Evolutionary conservation across 805 yeast species (phyloP).

Genomic region (Henningerozyma blattae): DNA sequence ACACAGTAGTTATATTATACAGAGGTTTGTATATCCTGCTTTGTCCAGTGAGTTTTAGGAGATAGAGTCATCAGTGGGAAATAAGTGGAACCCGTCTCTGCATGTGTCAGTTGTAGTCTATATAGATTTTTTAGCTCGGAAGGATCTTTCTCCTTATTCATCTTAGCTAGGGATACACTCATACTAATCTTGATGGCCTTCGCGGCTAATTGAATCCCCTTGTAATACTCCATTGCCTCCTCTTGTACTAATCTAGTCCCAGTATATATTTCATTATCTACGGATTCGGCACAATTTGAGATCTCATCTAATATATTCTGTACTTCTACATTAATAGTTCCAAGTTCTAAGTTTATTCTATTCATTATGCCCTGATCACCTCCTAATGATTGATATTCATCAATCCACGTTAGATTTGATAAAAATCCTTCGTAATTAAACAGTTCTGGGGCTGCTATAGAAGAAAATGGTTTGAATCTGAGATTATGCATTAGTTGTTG

Average conservation of each 20-base stretch:
- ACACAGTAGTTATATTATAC: too few relatives aligned
- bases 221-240: conserved; percentile 22
- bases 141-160: not conserved
- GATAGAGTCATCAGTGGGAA: conserved; percentile 13
- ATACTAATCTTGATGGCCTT: conserved; percentile 8
- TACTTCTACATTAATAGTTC: not conserved
- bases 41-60: not conserved
- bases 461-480: conserved; percentile 67
- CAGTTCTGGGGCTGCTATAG: conserved; percentile 65
- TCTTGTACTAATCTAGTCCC: conserved; percentile 20
- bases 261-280: conserved; percentile 5
- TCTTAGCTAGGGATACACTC: conserved; percentile 2
- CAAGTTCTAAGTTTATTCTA: not conserved
- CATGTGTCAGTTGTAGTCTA: conserved; percentile 1
- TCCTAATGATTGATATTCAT: not conserved
- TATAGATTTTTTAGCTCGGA: not conserved
- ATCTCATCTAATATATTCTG: not conserved
- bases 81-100: conserved; percentile 9
- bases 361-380: not conserved
- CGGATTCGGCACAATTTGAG: not conserved
- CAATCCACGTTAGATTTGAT: not conserved
- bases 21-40: not conserved
- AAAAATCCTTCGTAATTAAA: conserved; percentile 33
- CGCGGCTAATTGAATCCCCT: conserved; percentile 11
- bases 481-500: conserved; percentile 33